Evolutionary conservation across 305 asterid genomes (phyloP).

Genomic region (Fraxinus ornus): DNA sequence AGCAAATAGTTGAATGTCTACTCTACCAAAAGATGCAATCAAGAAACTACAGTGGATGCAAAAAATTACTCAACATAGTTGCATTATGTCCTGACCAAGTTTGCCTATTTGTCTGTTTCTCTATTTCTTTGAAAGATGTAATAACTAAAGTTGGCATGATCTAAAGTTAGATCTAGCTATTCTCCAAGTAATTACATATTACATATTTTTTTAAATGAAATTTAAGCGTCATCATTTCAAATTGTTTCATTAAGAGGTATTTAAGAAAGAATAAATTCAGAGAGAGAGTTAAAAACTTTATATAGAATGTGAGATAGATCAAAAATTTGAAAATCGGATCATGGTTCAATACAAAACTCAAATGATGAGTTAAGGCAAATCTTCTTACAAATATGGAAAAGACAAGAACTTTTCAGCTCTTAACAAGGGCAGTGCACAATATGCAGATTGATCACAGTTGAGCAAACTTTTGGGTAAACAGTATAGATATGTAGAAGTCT

Average conservation of each 20-base stretch:
- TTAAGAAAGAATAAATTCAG: neutral
- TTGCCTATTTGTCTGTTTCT: neutral
- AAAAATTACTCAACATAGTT: neutral
- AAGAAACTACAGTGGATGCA: neutral
- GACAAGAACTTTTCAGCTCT: neutral
- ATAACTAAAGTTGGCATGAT: neutral
- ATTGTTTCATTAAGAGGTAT: conserved; percentile 9
- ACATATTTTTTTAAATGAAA: neutral
- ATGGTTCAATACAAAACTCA: conserved; percentile 3
- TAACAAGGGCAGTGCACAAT: neutral
- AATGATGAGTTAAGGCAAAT: neutral
- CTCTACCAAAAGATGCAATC: neutral
- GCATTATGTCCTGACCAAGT: neutral
- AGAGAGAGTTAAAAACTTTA: neutral
- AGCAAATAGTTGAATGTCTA: neutral
- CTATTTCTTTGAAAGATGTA: neutral
- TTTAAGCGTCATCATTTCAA: neutral
- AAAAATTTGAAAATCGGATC: conserved; percentile 11
- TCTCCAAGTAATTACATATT: neutral
- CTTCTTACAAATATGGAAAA: conserved; percentile 9
- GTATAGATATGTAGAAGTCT: neutral
- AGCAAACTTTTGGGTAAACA: conserved; percentile 9
- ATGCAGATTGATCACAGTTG: neutral
- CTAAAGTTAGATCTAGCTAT: neutral
- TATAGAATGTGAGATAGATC: neutral